Percentiles rank a stretch among this genome's conserved stretches.
Conservation (phyloP, 1,284 basidiomycete species). For the Pseudozyma sp. region DNA sequence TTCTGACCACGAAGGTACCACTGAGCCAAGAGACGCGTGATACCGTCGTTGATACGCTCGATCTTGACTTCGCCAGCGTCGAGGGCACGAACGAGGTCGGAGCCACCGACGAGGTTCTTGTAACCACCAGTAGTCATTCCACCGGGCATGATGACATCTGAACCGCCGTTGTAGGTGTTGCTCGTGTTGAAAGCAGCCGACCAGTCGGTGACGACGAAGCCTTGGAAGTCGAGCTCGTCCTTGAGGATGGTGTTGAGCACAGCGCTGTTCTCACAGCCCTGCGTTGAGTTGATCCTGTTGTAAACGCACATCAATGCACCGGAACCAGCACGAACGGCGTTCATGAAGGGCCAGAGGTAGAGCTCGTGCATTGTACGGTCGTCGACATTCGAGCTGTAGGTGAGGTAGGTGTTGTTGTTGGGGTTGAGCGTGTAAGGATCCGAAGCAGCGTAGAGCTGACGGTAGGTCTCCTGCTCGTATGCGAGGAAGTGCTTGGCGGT, state of each 20-base stretch:
- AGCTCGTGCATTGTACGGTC: slow-evolving; percentile 46
- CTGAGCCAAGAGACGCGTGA: slow-evolving; percentile 34
- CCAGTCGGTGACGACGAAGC: slow-evolving; percentile 46
- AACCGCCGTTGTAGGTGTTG: slow-evolving; percentile 44
- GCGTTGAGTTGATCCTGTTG: slow-evolving; percentile 22
- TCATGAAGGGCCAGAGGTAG: slow-evolving; percentile 51
- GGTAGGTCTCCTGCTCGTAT: slow-evolving; percentile 47
- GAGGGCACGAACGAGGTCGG: slow-evolving; percentile 34
- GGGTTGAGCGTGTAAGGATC: slow-evolving; percentile 48
- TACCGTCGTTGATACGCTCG: slow-evolving; percentile 44
- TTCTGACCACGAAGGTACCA: slow-evolving; percentile 35
- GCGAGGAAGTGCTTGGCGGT: slow-evolving; percentile 48
- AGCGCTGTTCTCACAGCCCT: slow-evolving; percentile 26
- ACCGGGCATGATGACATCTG: slow-evolving; percentile 35
- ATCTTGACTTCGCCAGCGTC: slow-evolving; percentile 36
- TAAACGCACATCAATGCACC: slow-evolving; percentile 45
- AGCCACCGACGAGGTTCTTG: slow-evolving; percentile 33
- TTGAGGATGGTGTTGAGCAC: slow-evolving; percentile 48
- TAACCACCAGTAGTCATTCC: slow-evolving; percentile 34
- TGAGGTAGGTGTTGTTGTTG: slow-evolving; percentile 51
- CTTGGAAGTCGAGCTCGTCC: slow-evolving; percentile 46
- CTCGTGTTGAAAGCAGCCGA: slow-evolving; percentile 35
- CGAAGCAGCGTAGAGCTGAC: slow-evolving; percentile 33
- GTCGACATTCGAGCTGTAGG: slow-evolving; percentile 68
- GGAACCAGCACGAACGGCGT: slow-evolving; percentile 42